phyloP scores from a whole-genome alignment of 331 rosid species.

The Cydonia oblonga region DNA sequence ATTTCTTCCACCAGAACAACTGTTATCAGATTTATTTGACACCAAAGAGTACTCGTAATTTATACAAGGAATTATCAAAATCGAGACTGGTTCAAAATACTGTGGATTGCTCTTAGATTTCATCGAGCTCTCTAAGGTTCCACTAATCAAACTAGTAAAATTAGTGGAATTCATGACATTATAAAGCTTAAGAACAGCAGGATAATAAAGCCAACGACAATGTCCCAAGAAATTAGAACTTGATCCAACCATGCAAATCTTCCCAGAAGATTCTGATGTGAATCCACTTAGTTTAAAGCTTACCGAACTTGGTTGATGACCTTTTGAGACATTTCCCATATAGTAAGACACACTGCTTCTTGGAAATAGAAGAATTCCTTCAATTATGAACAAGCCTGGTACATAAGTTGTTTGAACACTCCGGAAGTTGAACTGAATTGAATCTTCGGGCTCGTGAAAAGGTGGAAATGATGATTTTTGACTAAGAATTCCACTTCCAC shows the following conservation, averaged over 20 bases:
- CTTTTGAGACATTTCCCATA: background rate
- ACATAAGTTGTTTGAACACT: conserved; percentile 1
- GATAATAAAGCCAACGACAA: conserved; percentile 9
- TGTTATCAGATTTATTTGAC: conserved; percentile 8
- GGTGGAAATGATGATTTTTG: background rate
- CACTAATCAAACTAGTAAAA: conserved; percentile 34
- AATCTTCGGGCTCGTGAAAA: background rate
- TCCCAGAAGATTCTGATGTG: conserved; percentile 41
- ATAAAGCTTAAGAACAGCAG: conserved; percentile 32
- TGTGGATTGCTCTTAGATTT: conserved; percentile 6
- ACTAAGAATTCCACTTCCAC: conserved; percentile 16
- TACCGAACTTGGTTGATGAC: background rate
- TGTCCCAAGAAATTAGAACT: background rate
- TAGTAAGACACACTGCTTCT: background rate
- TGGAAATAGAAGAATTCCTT: conserved; percentile 8
- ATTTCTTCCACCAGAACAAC: conserved; percentile 5
- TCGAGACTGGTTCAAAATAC: conserved; percentile 27
- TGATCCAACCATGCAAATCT: conserved; percentile 46
- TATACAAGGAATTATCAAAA: conserved; percentile 30
- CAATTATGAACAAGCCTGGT: conserved; percentile 19
- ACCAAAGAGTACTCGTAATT: conserved; percentile 28
- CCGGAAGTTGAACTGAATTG: background rate
- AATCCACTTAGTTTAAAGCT: conserved; percentile 29
- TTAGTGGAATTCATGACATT: conserved; percentile 23
- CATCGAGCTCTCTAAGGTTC: conserved; percentile 38